phyloP scores from a whole-genome alignment of 1,139 yeast species.

The Wickerhamomyces sp. region DNA sequence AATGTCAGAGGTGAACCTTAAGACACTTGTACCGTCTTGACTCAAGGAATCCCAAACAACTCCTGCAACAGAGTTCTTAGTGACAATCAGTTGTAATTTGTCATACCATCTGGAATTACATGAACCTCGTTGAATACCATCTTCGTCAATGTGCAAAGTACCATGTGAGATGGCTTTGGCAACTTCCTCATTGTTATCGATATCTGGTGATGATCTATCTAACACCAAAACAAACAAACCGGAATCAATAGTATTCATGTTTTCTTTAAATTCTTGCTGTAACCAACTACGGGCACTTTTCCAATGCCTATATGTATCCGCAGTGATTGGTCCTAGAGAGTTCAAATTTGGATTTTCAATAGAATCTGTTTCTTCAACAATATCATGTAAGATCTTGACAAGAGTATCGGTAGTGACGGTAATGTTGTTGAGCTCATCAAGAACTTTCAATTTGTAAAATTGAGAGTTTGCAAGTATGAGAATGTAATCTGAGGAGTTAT shows the following conservation, averaged over 20 bases:
- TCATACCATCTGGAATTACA: conserved; percentile 81
- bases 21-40: conserved; percentile 74
- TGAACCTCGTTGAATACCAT: conserved; percentile 64
- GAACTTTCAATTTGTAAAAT: conserved; percentile 55
- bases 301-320: conserved; percentile 65
- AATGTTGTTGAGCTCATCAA: conserved; percentile 36
- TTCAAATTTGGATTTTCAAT: conserved; percentile 41
- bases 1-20: conserved; percentile 68
- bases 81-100: conserved; percentile 63
- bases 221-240: conserved; percentile 66
- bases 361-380: conserved; percentile 40
- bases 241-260: conserved; percentile 47
- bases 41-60: conserved; percentile 71
- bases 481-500: conserved; percentile 41
- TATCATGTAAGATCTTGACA: conserved; percentile 41
- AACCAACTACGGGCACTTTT: conserved; percentile 42
- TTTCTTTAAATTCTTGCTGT: conserved; percentile 41
- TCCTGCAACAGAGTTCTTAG: conserved; percentile 69
- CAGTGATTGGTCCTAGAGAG: conserved; percentile 66
- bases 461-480: conserved; percentile 57
- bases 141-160: conserved; percentile 46
- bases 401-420: conserved; percentile 55
- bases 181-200: conserved; percentile 31
- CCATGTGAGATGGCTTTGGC: conserved; percentile 59
- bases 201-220: conserved; percentile 54